Conservation (phyloP, 2,329 filamentous ascomycete genomes). For the Elsinoe batatas region DNA sequence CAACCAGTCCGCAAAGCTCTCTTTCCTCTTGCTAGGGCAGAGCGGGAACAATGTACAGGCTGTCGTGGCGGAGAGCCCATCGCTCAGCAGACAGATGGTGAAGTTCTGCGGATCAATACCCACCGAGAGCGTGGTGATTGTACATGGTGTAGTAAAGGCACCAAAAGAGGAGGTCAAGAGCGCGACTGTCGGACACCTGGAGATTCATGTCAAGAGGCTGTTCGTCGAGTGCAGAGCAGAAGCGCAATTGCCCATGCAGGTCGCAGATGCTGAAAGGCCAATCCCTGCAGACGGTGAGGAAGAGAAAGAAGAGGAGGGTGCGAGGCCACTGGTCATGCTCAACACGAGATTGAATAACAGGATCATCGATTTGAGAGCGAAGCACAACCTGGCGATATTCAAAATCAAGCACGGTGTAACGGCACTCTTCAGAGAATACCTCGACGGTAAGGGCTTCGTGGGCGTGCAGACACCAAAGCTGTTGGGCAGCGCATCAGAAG, state of each 20-base stretch:
- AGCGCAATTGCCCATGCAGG: slow-evolving; percentile 50
- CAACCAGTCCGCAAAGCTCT: slow-evolving; percentile 82
- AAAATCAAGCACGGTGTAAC: slow-evolving; percentile 55
- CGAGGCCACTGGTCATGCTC: slow-evolving; percentile 63
- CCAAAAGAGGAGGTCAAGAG: slow-evolving; percentile 83
- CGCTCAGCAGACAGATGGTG: slow-evolving; percentile 76
- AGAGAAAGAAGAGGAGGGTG: slow-evolving; percentile 43
- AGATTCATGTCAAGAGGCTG: slow-evolving; percentile 81
- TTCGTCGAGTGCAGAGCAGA: slow-evolving; percentile 63
- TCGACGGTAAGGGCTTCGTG: slow-evolving; percentile 63
- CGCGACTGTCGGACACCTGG: slow-evolving; percentile 65
- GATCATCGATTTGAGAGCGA: slow-evolving; percentile 82
- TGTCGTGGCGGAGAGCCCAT: slow-evolving; percentile 55
- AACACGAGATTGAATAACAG: slow-evolving; percentile 83
- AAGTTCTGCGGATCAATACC: slow-evolving; percentile 73
- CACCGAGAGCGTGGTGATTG: slow-evolving; percentile 70
- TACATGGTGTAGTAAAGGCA: slow-evolving; percentile 73
- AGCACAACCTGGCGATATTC: slow-evolving; percentile 85
- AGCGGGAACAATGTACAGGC: slow-evolving; percentile 71
- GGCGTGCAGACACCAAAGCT: slow-evolving; percentile 85
- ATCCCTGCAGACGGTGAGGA: slow-evolving; percentile 39
- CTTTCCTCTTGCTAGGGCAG: slow-evolving; percentile 76
- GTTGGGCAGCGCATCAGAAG: slow-evolving; percentile 82
- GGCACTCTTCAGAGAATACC: slow-evolving; percentile 67
- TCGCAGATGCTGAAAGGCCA: slow-evolving; percentile 43